Evolutionary conservation across 768 basidiomycete genomes (phyloP).

Genomic region (Pulveroboletus ravenelii): DNA sequence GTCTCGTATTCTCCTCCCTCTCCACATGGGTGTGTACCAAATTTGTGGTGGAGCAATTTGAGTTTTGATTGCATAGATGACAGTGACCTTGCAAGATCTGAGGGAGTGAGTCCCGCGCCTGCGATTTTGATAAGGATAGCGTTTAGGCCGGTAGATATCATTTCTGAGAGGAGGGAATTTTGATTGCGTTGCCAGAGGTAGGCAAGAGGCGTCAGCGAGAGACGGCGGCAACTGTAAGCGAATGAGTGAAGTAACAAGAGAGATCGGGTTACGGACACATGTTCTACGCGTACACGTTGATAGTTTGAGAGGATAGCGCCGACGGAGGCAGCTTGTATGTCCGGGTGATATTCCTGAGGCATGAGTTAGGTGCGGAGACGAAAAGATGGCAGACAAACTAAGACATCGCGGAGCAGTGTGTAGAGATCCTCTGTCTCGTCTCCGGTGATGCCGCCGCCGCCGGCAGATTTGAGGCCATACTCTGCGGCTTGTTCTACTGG

Average conservation of each 20-base stretch:
- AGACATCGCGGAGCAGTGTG: conserved; percentile 64
- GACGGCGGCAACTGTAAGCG: conserved; percentile 63
- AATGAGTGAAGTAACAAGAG: conserved; percentile 1
- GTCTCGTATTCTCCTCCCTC: conserved; percentile 99
- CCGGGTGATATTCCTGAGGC: conserved; percentile 65
- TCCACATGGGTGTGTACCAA: conserved; percentile 91
- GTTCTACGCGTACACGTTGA: conserved; percentile 93
- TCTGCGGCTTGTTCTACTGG: conserved; percentile 80
- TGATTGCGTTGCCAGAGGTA: conserved; percentile 97
- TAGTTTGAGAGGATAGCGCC: conserved; percentile 98
- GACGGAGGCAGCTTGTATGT: conserved; percentile 82
- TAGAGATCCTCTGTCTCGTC: conserved; percentile 97
- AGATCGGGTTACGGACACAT: conserved; percentile 61
- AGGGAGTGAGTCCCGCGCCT: conserved; percentile 77
- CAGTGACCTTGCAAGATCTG: conserved; percentile 77
- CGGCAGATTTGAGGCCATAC: conserved; percentile 69
- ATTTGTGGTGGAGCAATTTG: conserved; percentile 65
- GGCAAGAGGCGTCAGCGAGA: conserved; percentile 72
- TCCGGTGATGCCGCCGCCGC: conserved; percentile 52
- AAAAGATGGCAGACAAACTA: conserved; percentile 47
- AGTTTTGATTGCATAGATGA: conserved; percentile 71
- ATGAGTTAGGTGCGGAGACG: conserved; percentile 1
- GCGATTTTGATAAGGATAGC: conserved; percentile 93
- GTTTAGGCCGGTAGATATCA: conserved; percentile 76
- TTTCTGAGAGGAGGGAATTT: conserved; percentile 75